These are phyloP conservation scores for Fistulifera solaris DNA, from an alignment of 108 stramenopile genomes.

Conservation along the genomic window DNA sequence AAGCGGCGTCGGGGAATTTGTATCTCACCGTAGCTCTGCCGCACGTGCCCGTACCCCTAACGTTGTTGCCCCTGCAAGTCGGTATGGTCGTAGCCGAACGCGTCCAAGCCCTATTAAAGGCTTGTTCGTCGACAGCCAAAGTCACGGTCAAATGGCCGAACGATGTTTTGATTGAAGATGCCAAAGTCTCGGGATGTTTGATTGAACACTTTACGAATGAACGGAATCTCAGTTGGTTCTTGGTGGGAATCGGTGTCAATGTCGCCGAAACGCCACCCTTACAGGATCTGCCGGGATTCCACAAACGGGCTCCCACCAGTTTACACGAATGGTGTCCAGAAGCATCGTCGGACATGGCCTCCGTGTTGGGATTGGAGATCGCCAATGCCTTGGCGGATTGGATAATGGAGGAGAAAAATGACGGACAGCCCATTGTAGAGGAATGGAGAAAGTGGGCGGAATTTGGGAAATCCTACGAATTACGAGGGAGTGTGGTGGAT, in stretches of 20 bases:
- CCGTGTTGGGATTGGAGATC: constrained; percentile 22
- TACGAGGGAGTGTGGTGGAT: constrained; percentile 15
- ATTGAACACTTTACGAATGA: constrained; percentile 39
- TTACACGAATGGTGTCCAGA: constrained; percentile 37
- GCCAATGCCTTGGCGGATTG: constrained; percentile 24
- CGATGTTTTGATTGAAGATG: constrained; percentile 74
- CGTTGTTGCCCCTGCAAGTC: constrained; percentile 43
- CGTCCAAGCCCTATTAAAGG: constrained; percentile 8
- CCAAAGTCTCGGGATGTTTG: constrained; percentile 54
- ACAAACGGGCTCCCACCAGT: constrained; percentile 57
- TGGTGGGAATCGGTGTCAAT: constrained; percentile 91
- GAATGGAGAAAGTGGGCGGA: constrained; percentile 41
- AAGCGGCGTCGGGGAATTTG: constrained; percentile 36
- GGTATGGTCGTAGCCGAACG: constrained; percentile 35
- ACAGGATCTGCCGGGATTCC: constrained; percentile 33
- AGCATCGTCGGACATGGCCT: constrained; percentile 16
- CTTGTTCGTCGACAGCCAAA: constrained; percentile 7
- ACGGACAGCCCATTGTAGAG: constrained; percentile 11
- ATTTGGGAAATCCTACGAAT: constrained; percentile 30
- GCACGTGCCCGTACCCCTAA: constrained; percentile 25
- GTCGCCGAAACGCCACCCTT: constrained; percentile 75
- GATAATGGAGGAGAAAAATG: constrained; percentile 3
- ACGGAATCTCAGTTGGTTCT: constrained; percentile 48
- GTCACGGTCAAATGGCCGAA: constrained; percentile 92
- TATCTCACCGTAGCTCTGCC: constrained; percentile 43